Evolutionary conservation across 2,329 filamentous ascomycete species (phyloP).

Genomic region (Didymosphaeria variabile): DNA sequence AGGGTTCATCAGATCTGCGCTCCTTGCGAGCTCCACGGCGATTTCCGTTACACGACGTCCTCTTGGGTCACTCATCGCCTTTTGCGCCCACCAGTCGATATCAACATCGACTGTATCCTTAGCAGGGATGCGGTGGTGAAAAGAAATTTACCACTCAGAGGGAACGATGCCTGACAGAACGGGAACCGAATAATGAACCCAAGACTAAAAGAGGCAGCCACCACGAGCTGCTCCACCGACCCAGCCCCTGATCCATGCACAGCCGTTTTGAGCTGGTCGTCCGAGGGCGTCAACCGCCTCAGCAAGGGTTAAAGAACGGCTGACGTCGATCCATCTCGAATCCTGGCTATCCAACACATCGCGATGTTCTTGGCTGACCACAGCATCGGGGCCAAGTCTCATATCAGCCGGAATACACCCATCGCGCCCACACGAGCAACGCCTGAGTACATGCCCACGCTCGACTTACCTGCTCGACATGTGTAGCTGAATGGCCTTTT

Average conservation of each 20-base stretch:
- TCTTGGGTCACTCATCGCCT: not conserved
- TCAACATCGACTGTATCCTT: conserved; percentile 11
- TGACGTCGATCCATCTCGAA: conserved; percentile 47
- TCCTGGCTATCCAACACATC: conserved; percentile 36
- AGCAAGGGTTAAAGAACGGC: conserved; percentile 40
- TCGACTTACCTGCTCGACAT: conserved; percentile 5
- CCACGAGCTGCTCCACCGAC: conserved; percentile 17
- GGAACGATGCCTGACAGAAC: conserved; percentile 18
- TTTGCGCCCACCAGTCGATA: conserved; percentile 3
- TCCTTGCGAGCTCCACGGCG: not conserved
- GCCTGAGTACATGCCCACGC: conserved; percentile 20
- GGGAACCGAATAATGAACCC: conserved; percentile 21
- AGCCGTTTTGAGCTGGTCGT: conserved; percentile 43
- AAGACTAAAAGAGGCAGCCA: conserved; percentile 14
- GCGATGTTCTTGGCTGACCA: conserved; percentile 41
- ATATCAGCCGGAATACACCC: conserved; percentile 46
- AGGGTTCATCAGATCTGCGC: not conserved
- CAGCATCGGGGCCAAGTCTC: conserved; percentile 42
- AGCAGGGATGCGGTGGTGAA: conserved; percentile 11
- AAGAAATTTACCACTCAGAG: conserved; percentile 10
- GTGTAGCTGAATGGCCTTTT: not conserved
- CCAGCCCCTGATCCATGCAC: conserved; percentile 36
- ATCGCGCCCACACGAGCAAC: conserved; percentile 23
- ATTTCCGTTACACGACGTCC: not conserved
- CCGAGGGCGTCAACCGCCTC: conserved; percentile 40